phyloP scores from a whole-genome alignment of 2,329 filamentous ascomycete genomes.

The Diaporthe sp. region DNA sequence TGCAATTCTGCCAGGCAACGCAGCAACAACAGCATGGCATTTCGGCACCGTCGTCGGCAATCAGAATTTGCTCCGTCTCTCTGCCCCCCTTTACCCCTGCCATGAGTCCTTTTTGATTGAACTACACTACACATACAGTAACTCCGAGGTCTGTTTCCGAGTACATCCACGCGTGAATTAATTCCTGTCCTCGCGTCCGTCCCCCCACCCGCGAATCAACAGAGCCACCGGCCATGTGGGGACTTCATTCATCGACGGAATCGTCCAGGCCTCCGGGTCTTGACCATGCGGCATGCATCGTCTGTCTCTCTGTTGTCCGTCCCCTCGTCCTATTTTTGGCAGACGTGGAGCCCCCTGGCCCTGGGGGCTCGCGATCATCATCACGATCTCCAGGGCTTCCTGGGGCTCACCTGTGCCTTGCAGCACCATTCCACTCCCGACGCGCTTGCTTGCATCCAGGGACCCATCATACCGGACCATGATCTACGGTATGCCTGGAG shows the following conservation, averaged over 20 bases:
- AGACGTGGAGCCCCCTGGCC: conserved; percentile 6
- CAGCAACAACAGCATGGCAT: not conserved
- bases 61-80: conserved; percentile 25
- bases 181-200: conserved; percentile 6
- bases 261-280: conserved; percentile 22
- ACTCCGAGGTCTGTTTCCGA: not conserved
- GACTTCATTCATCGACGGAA: not conserved
- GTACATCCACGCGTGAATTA: conserved; percentile 15
- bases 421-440: conserved; percentile 1
- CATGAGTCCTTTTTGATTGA: conserved; percentile 1
- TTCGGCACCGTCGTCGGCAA: conserved; percentile 29
- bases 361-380: conserved; percentile 27
- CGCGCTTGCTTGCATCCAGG: conserved; percentile 21
- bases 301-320: not conserved
- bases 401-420: conserved; percentile 27
- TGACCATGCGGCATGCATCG: not conserved
- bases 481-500: conserved; percentile 25
- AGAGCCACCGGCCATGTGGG: conserved; percentile 26
- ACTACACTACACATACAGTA: not conserved
- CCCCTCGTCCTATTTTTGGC: conserved; percentile 25
- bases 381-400: conserved; percentile 23
- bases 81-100: conserved; percentile 6
- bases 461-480: conserved; percentile 14
- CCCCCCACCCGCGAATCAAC: conserved; percentile 8
- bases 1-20: not conserved